Base-by-base conservation (phyloP, 2,329 filamentous ascomycete genomes). In the Colletotrichum sp. region DNA sequence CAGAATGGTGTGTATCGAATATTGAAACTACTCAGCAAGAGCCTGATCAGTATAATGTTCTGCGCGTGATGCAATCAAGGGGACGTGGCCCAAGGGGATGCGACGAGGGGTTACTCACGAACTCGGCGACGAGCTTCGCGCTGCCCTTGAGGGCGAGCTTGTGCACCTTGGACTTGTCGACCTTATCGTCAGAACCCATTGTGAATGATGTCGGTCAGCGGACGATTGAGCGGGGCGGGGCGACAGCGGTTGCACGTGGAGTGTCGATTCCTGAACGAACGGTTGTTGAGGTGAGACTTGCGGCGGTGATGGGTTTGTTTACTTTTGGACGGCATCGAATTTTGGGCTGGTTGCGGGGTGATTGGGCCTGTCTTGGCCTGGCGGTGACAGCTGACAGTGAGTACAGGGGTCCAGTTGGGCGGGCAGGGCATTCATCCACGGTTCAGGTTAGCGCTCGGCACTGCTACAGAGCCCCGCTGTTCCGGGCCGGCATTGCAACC, bases 1-100 rank as follows among this genome's bases (percentile, higher is more conserved):
- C 92, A 99, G 89, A 75, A 99, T 99, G 1, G 96, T 98, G 82
- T 99, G 97, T 83, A 99, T 98, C 2, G 95, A 98, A 86, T 98
- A 99, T 89, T 99, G 96, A 83, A 99, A 99, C 92, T 94, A 81
- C 9, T 15, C 24, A 21, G 30, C 21, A 36, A 18, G 60, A 59
- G 15, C 2, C 16, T 32, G n/a, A 67, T 81, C 78, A 81, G 80
- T 71, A 65, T 69, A 16, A 34, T 10, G 18, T 15, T 72, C 26
- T 67, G 24, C 60, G 57, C 65, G 63, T 39, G 55, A 59, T 18
- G 12, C 21, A 59, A 13, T 18, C n/a, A 21, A 13, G n/a, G 9
- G 57, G 7, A 57, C 1, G 39, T 43, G 16, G 39, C 39, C 16
- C 18, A 34, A 34, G 48, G 32, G 24, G 30, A 28, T 36, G 18